A percentile compares a stretch with the other conserved stretches of the same genome.
phyloP scores from a whole-genome alignment of 345 rosid species.

The Salix arbutifolia region DNA sequence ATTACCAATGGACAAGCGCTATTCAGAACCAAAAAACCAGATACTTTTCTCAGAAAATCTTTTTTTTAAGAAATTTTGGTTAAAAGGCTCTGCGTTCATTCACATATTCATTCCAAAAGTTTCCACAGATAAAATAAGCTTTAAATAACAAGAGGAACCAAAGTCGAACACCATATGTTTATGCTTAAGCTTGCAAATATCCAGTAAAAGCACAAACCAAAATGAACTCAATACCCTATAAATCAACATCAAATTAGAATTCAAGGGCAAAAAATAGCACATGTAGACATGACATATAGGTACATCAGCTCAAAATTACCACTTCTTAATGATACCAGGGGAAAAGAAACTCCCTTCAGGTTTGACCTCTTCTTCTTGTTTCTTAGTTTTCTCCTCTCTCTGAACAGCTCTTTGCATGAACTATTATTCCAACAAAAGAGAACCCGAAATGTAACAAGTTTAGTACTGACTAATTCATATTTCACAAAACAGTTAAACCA shows the following conservation, averaged over 20 bases:
- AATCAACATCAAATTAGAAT: not conserved
- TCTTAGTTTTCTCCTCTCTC: constrained; percentile 55
- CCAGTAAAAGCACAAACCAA: not conserved
- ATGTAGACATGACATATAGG: not conserved
- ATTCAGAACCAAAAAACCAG: not conserved
- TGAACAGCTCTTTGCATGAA: constrained; percentile 81
- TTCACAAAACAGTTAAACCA: not conserved
- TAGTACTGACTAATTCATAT: not conserved
- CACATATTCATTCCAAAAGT: not conserved
- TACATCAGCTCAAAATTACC: constrained; percentile 33
- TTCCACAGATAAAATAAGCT: not conserved
- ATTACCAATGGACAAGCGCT: not conserved
- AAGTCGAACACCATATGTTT: not conserved
- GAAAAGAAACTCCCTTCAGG: constrained; percentile 47
- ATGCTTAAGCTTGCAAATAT: not conserved
- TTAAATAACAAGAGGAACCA: not conserved
- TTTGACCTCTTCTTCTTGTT: constrained; percentile 45
- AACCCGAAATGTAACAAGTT: not conserved
- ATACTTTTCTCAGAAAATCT: not conserved
- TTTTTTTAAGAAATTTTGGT: not conserved
- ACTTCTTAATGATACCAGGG: constrained; percentile 44
- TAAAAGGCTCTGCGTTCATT: not conserved
- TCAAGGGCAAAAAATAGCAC: not conserved
- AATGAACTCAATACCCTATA: not conserved
- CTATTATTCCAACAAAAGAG: constrained; percentile 28